phyloP scores from a whole-genome alignment of 2,329 filamentous ascomycete species.

The Scolecobasidium constrictum region DNA sequence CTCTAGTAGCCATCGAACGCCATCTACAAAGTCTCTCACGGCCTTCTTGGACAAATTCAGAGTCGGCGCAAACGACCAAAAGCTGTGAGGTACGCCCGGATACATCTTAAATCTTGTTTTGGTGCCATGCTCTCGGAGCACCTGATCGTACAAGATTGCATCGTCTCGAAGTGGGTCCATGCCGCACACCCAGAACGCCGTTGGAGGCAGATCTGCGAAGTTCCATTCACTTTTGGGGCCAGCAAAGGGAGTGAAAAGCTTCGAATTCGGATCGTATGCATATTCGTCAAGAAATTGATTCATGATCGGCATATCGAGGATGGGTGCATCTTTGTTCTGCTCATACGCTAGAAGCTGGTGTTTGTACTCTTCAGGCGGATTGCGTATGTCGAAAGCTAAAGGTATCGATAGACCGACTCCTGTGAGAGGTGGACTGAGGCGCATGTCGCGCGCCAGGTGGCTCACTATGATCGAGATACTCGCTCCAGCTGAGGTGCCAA shows the following conservation, averaged over 20 bases:
- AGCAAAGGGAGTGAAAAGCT: constrained; percentile 7
- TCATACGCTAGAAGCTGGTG: constrained; percentile 4
- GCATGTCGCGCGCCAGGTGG: constrained; percentile 9
- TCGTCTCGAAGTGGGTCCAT: constrained; percentile 13
- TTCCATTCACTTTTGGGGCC: constrained; percentile 1
- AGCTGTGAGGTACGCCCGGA: constrained; percentile 12
- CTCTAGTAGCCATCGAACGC: constrained; percentile 10
- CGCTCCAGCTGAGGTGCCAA: constrained; percentile 41
- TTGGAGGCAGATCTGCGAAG: constrained; percentile 10
- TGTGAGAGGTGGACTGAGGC: constrained; percentile 7
- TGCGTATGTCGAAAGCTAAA: constrained; percentile 13
- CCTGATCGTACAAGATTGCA: constrained; percentile 11
- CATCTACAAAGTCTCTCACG: constrained; percentile 5
- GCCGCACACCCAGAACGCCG: constrained; percentile 12
- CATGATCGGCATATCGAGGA: not conserved
- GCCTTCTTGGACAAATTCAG: constrained; percentile 5
- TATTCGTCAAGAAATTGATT: constrained; percentile 5
- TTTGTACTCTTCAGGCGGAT: constrained; percentile 6
- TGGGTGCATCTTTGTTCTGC: constrained; percentile 8
- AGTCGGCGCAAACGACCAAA: constrained; percentile 5
- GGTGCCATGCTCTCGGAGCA: constrained; percentile 11
- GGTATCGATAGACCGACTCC: constrained; percentile 2
- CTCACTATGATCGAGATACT: constrained; percentile 37
- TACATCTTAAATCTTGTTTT: constrained; percentile 11
- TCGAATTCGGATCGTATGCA: constrained; percentile 6